phyloP scores from a whole-genome alignment of 805 yeast genomes.

The Scheffersomyces lignosus region DNA sequence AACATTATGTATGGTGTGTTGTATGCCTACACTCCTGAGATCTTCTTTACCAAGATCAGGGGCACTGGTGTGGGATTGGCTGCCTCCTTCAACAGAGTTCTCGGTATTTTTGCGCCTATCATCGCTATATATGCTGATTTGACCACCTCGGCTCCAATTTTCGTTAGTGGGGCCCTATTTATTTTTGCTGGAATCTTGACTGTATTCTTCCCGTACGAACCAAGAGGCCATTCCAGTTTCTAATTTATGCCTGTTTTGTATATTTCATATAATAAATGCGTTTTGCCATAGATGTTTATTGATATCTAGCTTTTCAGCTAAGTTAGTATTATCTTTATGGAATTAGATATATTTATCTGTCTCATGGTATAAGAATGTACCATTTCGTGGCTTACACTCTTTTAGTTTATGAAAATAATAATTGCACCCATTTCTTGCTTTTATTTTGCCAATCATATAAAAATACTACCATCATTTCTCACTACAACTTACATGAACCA shows the following conservation, averaged over 20 bases:
- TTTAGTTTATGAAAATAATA: no score
- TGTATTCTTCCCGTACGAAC: constrained; percentile 50
- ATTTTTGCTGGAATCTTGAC: constrained; percentile 42
- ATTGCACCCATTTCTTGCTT: no score
- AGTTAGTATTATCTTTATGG: no score
- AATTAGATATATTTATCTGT: no score
- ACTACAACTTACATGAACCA: no score
- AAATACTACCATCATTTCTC: no score
- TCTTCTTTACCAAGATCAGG: constrained; percentile 47
- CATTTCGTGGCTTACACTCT: no score
- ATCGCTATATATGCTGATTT: constrained; percentile 50
- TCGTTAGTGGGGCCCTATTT: constrained; percentile 59
- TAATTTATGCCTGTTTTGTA: no score
- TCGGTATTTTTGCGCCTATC: constrained; percentile 60
- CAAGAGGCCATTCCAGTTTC: constrained; percentile 24
- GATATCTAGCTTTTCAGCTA: no score
- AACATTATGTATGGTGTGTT: constrained; percentile 58
- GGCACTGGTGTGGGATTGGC: constrained; percentile 65
- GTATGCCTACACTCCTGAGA: constrained; percentile 68
- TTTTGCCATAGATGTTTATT: no score
- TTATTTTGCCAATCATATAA: no score
- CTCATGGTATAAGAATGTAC: no score
- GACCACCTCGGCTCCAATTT: constrained; percentile 58
- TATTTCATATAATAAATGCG: constrained; percentile 11
- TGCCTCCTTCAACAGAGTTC: constrained; percentile 51